phyloP scores from a whole-genome alignment of 306 rosid species.

The Carpinus viminea region DNA sequence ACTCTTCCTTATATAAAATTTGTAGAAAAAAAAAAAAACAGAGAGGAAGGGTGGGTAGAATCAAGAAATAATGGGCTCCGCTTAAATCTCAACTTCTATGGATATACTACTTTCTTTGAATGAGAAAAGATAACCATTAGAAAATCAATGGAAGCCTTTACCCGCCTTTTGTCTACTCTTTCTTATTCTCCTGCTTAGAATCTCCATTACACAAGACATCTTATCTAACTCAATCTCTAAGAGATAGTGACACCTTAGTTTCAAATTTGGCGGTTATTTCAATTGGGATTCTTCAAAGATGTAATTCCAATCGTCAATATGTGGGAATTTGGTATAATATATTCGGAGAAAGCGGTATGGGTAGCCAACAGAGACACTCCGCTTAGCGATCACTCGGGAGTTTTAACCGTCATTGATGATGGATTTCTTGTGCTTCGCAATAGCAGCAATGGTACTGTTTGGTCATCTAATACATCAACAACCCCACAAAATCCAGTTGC shows the following conservation, averaged over 20 bases:
- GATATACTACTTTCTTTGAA: too few species aligned
- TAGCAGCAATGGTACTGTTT: neutral
- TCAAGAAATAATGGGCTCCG: too few species aligned
- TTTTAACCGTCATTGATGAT: conserved; percentile 11
- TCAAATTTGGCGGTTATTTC: conserved; percentile 43
- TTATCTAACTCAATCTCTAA: conserved; percentile 31
- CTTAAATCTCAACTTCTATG: too few species aligned
- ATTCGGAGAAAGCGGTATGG: conserved; percentile 44
- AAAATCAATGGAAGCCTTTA: neutral
- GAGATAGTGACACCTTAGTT: conserved; percentile 39
- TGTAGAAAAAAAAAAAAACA: too few species aligned
- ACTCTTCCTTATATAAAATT: too few species aligned
- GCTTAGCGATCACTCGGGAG: conserved; percentile 37
- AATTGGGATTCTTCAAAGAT: conserved; percentile 61
- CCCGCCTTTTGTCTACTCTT: neutral
- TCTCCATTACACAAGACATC: conserved; percentile 34
- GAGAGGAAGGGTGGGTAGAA: too few species aligned
- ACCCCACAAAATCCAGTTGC: neutral
- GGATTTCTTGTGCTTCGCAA: conserved; percentile 50
- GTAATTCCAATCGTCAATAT: conserved; percentile 37
- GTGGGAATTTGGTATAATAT: conserved; percentile 59
- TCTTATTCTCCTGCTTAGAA: conserved; percentile 4
- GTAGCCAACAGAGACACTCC: too few species aligned
- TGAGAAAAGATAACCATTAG: neutral
- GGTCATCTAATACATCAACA: conserved; percentile 18